phyloP scores from a whole-genome alignment of 148 eudicot genomes.

The Cornus controversa region DNA sequence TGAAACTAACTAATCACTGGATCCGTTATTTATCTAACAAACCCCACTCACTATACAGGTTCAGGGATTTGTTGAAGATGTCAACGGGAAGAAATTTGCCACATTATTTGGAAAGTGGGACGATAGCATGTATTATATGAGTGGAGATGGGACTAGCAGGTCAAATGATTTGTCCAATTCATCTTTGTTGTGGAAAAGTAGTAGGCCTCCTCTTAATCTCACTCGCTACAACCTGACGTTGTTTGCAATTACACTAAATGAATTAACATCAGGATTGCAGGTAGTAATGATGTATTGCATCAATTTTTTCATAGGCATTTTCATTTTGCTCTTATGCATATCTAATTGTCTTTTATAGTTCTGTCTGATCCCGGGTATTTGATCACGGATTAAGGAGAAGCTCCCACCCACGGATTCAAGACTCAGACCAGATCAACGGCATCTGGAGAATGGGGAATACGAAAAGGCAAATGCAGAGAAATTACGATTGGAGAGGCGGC shows the following conservation, averaged over 20 bases:
- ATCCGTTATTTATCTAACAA: neutral
- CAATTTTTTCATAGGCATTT: conserved; percentile 18
- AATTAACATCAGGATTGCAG: conserved; percentile 83
- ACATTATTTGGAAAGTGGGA: conserved; percentile 83
- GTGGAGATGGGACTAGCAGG: conserved; percentile 60
- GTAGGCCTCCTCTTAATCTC: conserved; percentile 52
- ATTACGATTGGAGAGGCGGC: conserved; percentile 78
- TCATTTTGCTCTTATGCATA: conserved; percentile 19
- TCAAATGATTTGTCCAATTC: conserved; percentile 51
- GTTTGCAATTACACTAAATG: conserved; percentile 83
- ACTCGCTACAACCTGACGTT: conserved; percentile 84
- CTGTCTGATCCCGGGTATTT: conserved; percentile 26
- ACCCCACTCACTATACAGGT: conserved; percentile 44
- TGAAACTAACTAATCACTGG: neutral
- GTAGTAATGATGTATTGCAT: conserved; percentile 35
- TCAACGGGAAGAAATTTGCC: conserved; percentile 46
- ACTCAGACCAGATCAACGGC: conserved; percentile 92
- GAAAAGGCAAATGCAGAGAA: conserved; percentile 88
- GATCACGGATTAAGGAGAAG: conserved; percentile 66
- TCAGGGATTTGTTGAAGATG: conserved; percentile 81
- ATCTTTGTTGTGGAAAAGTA: conserved; percentile 71
- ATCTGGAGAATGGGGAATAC: conserved; percentile 91
- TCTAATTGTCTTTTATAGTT: conserved; percentile 30
- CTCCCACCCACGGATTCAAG: conserved; percentile 95
- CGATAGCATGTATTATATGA: conserved; percentile 56